phyloP scores from a whole-genome alignment of 306 rosid genomes.

The Pterocarpus macrocarpus region DNA sequence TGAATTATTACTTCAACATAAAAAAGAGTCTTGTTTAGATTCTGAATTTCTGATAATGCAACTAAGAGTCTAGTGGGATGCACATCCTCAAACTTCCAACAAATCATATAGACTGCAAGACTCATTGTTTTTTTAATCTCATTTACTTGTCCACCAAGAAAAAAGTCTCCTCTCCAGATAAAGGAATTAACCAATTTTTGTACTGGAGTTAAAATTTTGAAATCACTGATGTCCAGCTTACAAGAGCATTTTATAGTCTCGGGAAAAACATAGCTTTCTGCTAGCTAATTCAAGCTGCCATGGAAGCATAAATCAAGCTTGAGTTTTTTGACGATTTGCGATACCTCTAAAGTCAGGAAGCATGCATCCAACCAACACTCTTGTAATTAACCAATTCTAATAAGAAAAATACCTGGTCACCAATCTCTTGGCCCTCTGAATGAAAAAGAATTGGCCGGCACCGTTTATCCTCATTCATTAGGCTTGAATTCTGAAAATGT shows the following conservation, averaged over 20 bases:
- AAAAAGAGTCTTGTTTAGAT: too few species aligned
- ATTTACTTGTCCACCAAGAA: too few species aligned
- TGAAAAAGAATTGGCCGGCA: conserved; percentile 94
- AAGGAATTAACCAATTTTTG: not conserved
- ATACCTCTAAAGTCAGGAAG: not conserved
- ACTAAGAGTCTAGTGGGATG: too few species aligned
- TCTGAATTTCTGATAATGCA: too few species aligned
- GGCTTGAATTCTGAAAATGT: conserved; percentile 94
- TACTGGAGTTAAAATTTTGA: not conserved
- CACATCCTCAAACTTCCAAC: too few species aligned
- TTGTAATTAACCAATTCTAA: not conserved
- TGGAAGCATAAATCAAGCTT: not conserved
- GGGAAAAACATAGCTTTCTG: not conserved
- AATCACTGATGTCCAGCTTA: not conserved
- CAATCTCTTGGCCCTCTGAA: conserved; percentile 83
- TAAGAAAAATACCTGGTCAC: conserved; percentile 67
- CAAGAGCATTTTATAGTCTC: not conserved
- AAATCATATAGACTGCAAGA: too few species aligned
- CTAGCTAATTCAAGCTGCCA: not conserved
- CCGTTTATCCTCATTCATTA: conserved; percentile 94
- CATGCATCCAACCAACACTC: not conserved
- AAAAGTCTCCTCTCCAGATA: not conserved
- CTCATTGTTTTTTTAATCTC: too few species aligned
- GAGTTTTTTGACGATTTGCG: not conserved
- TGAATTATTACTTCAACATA: too few species aligned